These are phyloP conservation scores for Sphagnum contortum DNA, from an alignment of 225 moss, liverwort and hornwort species.

Conservation along the genomic window DNA sequence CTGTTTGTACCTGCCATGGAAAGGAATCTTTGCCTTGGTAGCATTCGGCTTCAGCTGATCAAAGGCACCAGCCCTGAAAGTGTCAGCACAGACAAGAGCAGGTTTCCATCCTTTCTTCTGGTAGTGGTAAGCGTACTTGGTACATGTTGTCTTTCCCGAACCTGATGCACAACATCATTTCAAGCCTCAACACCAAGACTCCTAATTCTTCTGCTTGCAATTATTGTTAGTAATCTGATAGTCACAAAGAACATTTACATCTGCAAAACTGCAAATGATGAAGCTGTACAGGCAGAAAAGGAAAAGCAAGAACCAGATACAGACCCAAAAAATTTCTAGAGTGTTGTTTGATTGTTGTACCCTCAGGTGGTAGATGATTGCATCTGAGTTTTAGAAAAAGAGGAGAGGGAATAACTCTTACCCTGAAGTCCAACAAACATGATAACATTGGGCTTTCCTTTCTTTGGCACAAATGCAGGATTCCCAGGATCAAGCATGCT, in stretches of 20 bases:
- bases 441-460: conserved; percentile 42
- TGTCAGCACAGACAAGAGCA: conserved; percentile 41
- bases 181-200: too few species aligned
- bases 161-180: conserved; percentile 16
- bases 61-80: conserved; percentile 43
- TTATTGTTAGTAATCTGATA: too few species aligned
- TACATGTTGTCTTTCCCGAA: conserved; percentile 45
- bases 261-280: too few species aligned
- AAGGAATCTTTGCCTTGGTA: conserved; percentile 42
- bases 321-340: too few species aligned
- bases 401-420: too few species aligned
- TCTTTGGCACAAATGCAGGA: conserved; percentile 35
- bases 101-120: conserved; percentile 53
- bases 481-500: conserved; percentile 43
- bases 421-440: conserved; percentile 52
- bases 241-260: too few species aligned
- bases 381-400: too few species aligned
- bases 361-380: too few species aligned
- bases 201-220: too few species aligned
- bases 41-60: conserved; percentile 49
- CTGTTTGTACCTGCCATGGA: conserved; percentile 29
- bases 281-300: too few species aligned
- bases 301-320: too few species aligned
- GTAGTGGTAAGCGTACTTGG: conserved; percentile 40
- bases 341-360: too few species aligned